Conservation (phyloP, 2,329 filamentous ascomycete species). For the Lithohypha guttulata region DNA sequence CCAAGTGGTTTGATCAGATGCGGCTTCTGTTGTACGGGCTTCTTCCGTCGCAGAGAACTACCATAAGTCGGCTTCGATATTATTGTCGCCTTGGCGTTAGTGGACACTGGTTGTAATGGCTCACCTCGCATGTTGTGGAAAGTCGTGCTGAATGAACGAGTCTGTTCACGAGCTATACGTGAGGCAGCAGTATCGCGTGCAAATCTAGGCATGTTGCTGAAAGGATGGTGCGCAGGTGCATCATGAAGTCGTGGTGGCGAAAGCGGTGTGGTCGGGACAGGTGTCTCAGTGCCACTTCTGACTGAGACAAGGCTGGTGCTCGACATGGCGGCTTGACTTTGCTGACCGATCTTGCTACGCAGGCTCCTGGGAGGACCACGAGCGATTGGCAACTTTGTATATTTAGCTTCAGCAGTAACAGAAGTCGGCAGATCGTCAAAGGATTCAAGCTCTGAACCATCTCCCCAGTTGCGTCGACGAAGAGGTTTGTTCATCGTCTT, state of each 20-base stretch:
- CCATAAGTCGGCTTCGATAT: constrained; percentile 8
- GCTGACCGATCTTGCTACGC: constrained; percentile 39
- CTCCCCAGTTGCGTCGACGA: constrained; percentile 65
- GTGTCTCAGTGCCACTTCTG: constrained; percentile 26
- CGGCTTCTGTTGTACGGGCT: constrained; percentile 53
- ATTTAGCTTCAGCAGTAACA: constrained; percentile 67
- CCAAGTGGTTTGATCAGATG: constrained; percentile 80
- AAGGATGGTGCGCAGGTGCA: constrained; percentile 28
- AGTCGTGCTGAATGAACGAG: constrained; percentile 40
- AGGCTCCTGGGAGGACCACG: constrained; percentile 56
- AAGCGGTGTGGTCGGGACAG: constrained; percentile 48
- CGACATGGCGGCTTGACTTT: constrained; percentile 24
- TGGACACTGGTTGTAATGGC: constrained; percentile 41
- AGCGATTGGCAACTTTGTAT: constrained; percentile 64
- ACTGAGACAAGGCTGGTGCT: constrained; percentile 21
- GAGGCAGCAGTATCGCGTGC: constrained; percentile 57
- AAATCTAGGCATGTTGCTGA: constrained; percentile 42
- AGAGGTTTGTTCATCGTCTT: constrained; percentile 65
- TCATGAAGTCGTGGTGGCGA: constrained; percentile 39
- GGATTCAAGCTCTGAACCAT: constrained; percentile 80
- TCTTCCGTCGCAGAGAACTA: constrained; percentile 38
- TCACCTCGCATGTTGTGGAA: constrained; percentile 31
- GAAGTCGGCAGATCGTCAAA: constrained; percentile 96
- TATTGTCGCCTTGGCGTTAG: constrained; percentile 49
- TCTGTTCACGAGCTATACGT: constrained; percentile 52